These are phyloP conservation scores for Madurella fahalii DNA, from an alignment of 2,329 filamentous ascomycete species.

Conservation along the genomic window DNA sequence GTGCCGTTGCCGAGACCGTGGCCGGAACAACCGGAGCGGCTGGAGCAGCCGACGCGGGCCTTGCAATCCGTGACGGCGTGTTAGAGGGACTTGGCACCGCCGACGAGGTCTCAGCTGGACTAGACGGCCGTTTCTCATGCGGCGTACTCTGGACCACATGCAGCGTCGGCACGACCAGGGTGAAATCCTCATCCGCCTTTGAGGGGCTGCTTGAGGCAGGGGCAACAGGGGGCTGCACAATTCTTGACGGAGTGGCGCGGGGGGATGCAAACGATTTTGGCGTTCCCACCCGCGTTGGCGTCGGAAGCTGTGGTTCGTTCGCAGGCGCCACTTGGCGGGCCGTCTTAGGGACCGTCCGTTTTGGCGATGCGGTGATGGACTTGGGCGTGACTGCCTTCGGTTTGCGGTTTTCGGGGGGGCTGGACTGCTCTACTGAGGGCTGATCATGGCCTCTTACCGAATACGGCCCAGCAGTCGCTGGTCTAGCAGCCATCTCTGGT, in stretches of 20 bases:
- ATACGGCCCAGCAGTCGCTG: conserved; percentile 63
- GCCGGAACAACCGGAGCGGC: background rate
- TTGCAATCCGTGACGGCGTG: conserved; percentile 28
- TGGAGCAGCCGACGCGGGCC: background rate
- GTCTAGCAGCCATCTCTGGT: conserved; percentile 55
- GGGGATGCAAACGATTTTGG: conserved; percentile 38
- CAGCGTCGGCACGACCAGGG: conserved; percentile 48
- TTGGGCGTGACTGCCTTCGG: conserved; percentile 48
- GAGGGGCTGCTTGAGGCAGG: conserved; percentile 39
- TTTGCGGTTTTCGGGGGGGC: conserved; percentile 43
- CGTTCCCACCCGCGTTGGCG: conserved; percentile 39
- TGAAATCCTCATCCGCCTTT: conserved; percentile 50
- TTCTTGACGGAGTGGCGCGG: conserved; percentile 34
- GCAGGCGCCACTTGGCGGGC: conserved; percentile 43
- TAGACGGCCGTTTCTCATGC: conserved; percentile 6
- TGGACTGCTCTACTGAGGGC: conserved; percentile 39
- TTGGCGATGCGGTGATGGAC: conserved; percentile 50
- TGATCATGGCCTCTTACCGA: conserved; percentile 54
- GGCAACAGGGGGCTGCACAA: conserved; percentile 15
- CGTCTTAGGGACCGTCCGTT: conserved; percentile 43
- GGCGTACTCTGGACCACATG: conserved; percentile 27
- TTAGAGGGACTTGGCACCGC: conserved; percentile 8
- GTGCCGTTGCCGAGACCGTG: background rate
- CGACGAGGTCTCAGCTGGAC: conserved; percentile 8
- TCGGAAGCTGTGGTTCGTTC: conserved; percentile 48